phyloP scores from a whole-genome alignment of 2,329 filamentous ascomycete species.

The Epichloe amarillans region DNA sequence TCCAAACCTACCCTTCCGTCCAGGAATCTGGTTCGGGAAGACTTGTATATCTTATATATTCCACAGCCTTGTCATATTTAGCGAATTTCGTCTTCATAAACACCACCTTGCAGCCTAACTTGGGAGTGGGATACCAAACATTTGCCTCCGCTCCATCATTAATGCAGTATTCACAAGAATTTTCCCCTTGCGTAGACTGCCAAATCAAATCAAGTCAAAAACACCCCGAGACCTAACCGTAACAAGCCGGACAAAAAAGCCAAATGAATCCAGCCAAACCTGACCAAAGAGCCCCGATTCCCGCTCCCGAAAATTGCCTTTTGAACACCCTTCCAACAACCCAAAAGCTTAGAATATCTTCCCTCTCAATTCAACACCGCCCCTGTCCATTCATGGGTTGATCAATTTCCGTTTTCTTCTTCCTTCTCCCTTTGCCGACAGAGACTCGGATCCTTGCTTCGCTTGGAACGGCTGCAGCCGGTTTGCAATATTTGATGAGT shows the following conservation, averaged over 20 bases:
- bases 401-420: neutral
- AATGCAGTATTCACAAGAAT: conserved; percentile 4
- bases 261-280: neutral
- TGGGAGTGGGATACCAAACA: neutral
- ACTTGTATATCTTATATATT: neutral
- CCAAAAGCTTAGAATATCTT: neutral
- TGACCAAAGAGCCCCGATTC: neutral
- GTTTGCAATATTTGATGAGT: neutral
- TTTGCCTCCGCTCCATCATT: conserved; percentile 1
- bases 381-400: neutral
- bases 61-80: too few relatives aligned
- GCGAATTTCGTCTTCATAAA: too few relatives aligned
- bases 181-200: neutral
- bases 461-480: neutral
- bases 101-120: too few relatives aligned
- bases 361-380: neutral
- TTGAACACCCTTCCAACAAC: neutral
- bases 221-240: conserved; percentile 1
- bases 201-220: conserved; percentile 2
- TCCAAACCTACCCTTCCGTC: neutral
- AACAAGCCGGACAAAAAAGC: neutral
- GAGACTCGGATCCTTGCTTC: neutral
- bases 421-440: neutral
- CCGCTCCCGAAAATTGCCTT: neutral
- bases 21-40: too few relatives aligned